Base-by-base conservation (phyloP, 148 eudicot species). In the Dysphania ambrosioides region DNA sequence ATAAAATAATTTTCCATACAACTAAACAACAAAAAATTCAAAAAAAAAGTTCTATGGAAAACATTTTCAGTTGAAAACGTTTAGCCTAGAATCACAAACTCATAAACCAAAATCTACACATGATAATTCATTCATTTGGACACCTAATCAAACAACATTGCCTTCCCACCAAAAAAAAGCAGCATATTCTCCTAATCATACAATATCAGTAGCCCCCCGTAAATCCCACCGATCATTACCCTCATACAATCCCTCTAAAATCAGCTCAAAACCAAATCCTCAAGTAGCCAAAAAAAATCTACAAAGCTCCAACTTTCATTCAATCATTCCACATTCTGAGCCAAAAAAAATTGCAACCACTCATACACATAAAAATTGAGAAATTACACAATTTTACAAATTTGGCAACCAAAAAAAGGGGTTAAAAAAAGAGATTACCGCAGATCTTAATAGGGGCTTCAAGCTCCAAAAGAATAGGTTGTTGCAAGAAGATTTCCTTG, bases 361-460 rank as follows among this genome's bases (percentile, higher is more conserved):
- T 23, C 32, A 66, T 63, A 65, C 61, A 44, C 35, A 56, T 38
- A 38, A 21, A 18, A 75, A 26, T n/a, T 7, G 57, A 67, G n/a
- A n/a, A n/a, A n/a, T n/a, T n/a, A n/a, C n/a, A n/a, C n/a, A n/a
- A n/a, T 51, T 8, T 6, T 21, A 66, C 19, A 36, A 38, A 73
- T 66, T 56, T 55, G 68, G 68, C 15, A 73, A 60, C 26, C 26
- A 10, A 41, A 67, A 44, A 78, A 40, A n/a, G 12, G 12, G 40
- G 18, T 41, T 67, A 6, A 19, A 66, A 5, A 11, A n/a, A n/a
- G n/a, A n/a, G n/a, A n/a, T n/a, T 82, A 90, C 95, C 95, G 64
- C 95, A 90, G 83, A 90, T 88, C 90, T 90, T 90, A 53, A 90
- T 90, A 62, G 95, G 95, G 32, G 95, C 92, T 82, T 88, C 87